A percentile compares a stretch with the other conserved stretches of the same genome.
These are phyloP conservation scores for Fusarium musae DNA, from an alignment of 2,329 filamentous ascomycete genomes.

Conservation along the genomic window DNA sequence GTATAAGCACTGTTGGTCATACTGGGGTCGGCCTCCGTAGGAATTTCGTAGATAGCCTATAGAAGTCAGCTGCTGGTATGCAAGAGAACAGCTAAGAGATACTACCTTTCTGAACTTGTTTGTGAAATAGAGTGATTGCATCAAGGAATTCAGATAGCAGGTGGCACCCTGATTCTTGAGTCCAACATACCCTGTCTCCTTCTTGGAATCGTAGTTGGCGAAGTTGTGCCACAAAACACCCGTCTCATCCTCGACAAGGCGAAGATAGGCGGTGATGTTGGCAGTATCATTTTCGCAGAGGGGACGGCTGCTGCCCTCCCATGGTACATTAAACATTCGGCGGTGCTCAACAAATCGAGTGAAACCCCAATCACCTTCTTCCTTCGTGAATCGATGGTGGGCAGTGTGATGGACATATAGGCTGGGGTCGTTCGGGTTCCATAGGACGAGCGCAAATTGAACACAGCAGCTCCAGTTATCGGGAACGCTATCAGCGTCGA, in stretches of 20 bases:
- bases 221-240: conserved; percentile 93
- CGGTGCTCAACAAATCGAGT: conserved; percentile 93
- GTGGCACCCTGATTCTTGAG: conserved; percentile 96
- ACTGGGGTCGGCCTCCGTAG: conserved; percentile 85
- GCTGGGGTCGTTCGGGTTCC: conserved; percentile 92
- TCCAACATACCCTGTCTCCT: conserved; percentile 96
- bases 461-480: conserved; percentile 97
- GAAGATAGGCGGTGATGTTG: conserved; percentile 85
- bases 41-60: conserved; percentile 95
- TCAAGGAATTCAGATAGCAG: conserved; percentile 85
- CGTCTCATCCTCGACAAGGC: conserved; percentile 86
- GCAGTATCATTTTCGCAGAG: conserved; percentile 81
- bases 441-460: conserved; percentile 93
- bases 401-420: conserved; percentile 84
- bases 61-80: conserved; percentile 21
- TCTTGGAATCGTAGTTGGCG: conserved; percentile 97
- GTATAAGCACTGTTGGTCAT: conserved; percentile 92
- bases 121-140: conserved; percentile 87
- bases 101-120: conserved; percentile 91
- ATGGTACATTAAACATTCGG: conserved; percentile 82
- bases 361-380: conserved; percentile 98
- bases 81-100: neutral
- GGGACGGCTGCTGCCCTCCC: conserved; percentile 75
- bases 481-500: conserved; percentile 77
- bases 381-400: conserved; percentile 95